A percentile compares a stretch with the other conserved stretches of the same genome.
phyloP scores from a whole-genome alignment of 257 asterid species.

The Apocynum venetum region DNA sequence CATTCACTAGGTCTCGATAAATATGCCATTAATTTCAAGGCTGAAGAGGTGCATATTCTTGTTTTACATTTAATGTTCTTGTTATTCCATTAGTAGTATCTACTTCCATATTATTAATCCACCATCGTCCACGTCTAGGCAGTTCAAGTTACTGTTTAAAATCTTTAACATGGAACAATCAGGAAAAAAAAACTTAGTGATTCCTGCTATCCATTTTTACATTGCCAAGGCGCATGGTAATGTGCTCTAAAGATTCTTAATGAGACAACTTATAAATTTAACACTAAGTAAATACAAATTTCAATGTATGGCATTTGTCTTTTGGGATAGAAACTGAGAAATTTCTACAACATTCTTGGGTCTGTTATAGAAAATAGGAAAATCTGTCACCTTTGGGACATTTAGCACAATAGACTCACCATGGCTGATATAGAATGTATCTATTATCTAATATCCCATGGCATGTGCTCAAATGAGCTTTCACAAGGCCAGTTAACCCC shows the following conservation, averaged over 20 bases:
- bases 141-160: not conserved
- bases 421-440: not conserved
- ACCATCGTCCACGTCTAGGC: not conserved
- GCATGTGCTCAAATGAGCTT: not conserved
- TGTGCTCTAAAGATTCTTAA: slow-evolving; percentile 3
- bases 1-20: slow-evolving; percentile 74
- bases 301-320: not conserved
- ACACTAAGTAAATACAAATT: not conserved
- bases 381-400: not conserved
- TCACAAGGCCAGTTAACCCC: not conserved
- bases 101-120: not conserved
- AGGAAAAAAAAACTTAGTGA: not conserved
- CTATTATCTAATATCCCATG: not conserved
- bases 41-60: slow-evolving; percentile 69
- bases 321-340: not conserved
- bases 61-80: not conserved
- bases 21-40: slow-evolving; percentile 71
- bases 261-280: not conserved
- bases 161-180: not conserved
- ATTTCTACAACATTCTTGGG: not conserved
- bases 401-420: not conserved
- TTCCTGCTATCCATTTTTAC: not conserved
- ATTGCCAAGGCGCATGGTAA: not conserved
- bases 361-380: not conserved
- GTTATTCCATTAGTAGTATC: not conserved